Evolutionary conservation across 2,329 filamentous ascomycete genomes (phyloP), one percentile per base, ranked within the genome.

Genomic region (Penicillium sp.): DNA sequence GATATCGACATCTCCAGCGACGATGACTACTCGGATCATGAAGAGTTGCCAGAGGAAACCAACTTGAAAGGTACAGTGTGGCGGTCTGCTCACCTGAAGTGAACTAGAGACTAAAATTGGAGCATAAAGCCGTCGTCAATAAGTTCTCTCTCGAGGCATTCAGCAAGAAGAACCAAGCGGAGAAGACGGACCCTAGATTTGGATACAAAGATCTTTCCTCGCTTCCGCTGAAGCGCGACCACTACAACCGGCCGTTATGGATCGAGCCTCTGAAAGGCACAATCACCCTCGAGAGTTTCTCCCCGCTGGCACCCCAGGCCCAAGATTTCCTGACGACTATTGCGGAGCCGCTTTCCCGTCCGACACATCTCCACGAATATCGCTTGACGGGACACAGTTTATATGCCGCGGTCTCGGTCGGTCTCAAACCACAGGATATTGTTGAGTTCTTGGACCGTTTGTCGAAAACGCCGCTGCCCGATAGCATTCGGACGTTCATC

Each of bases 241-340:
- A 96, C 77, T 85, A 87, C 61, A 91, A 92, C 69, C 87, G 94
- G 16, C 94, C 94, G 16, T 82, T 97, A 57, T 97, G 92, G 90
- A 94, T 99, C 65, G 92, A 97, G 71, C 90, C 92, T 2, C 80
- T 88, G 45, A 90, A 89, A 70, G 92, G 90, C 35, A 87, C 88
- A 61, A 94, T 97, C 69, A 94, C 95, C 31, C 81, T 97, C 42
- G 93, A 99, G 79, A 96, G 92, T 66, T 97, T 97, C 78, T 93
- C 90, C 50, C 89, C 92, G 2, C 80, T 94, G 55, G 92, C 93
- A 55, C 84, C 88, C 55, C 88, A 92, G 68, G 93, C 91, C 0
- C 92, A 96, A 71, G 92, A 96, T 72, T 96, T 99, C 71, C 80
- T 99, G 57, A 96, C 95, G 66, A 96, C 94, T 45, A 93, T 99